Evolutionary conservation across 208 protist species (phyloP), one percentile per base, ranked within the genome.

Genomic region (Leishmania tarentolae): DNA sequence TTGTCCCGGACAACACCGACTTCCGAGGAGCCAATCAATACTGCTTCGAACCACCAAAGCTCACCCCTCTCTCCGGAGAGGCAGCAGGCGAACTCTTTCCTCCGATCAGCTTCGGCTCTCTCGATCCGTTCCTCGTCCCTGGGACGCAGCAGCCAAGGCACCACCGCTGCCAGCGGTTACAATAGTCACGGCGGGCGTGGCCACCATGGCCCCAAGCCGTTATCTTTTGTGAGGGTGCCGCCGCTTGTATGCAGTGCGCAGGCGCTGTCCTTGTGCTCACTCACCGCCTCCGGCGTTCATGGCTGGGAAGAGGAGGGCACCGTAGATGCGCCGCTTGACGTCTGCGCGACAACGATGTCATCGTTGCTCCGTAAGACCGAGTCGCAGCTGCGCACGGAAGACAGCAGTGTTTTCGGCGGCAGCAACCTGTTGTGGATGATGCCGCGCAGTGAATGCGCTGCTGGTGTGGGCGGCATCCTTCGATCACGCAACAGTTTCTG

Each of bases 251-350:
- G 40, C 73, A 61, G 63, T 31, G 46, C 61, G 35, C 80, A 59
- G 17, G 35, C 46, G 7, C 40, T 31, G 59, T 79, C 68, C 24
- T 72, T 65, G 28, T 47, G 53, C 35, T 75, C 69, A 8, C 46
- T 75, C 13, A n/a, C 42, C 24, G 42, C 68, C 2, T 59, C 52
- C n/a, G 59, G 80, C 44, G n/a, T 69, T 46, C 75, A 37, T 17
- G 31, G 9, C 31, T 84, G 81, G 81, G 77, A 72, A 17, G 65
- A 71, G 37, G 81, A 84, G 13, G 40, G n/a, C 28, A 63, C 66
- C 40, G 75, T 84, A 7, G 81, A 84, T 52, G 75, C 71, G 21
- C 74, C 75, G 69, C 35, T 80, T 44, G 81, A 84, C 17, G 53
- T 63, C 68, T 76, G 68, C 42, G 35, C 2, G 52, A 80, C 46